These are phyloP conservation scores for Bryum argenteum DNA, from an alignment of 225 moss, liverwort and hornwort genomes.

Conservation along the genomic window DNA sequence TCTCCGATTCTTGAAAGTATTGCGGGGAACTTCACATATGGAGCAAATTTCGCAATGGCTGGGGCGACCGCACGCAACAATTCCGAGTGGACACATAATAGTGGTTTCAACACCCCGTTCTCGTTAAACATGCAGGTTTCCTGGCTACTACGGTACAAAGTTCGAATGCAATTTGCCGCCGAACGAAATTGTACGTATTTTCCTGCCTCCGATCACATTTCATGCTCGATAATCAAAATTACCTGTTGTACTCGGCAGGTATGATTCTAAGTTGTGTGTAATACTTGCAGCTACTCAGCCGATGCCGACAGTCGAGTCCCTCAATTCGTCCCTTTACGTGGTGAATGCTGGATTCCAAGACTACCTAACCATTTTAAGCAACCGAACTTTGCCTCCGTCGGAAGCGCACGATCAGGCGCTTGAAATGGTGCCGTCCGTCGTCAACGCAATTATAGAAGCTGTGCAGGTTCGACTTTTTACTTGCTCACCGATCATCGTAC, in stretches of 20 bases:
- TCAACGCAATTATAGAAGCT: slow-evolving; percentile 32
- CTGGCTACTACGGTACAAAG: slow-evolving; percentile 44
- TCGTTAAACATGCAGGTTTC: slow-evolving; percentile 50
- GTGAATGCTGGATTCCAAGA: slow-evolving; percentile 46
- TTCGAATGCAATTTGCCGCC: slow-evolving; percentile 33
- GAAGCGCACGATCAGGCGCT: slow-evolving; percentile 23
- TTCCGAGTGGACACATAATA: slow-evolving; percentile 28
- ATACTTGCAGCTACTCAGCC: slow-evolving; percentile 22
- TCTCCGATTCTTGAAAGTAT: slow-evolving; percentile 39
- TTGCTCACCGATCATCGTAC: neutral
- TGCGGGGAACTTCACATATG: slow-evolving; percentile 31
- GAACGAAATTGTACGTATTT: slow-evolving; percentile 15
- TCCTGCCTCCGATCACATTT: neutral
- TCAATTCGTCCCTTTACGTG: slow-evolving; percentile 43
- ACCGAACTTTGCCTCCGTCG: slow-evolving; percentile 4
- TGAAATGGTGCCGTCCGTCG: slow-evolving; percentile 31
- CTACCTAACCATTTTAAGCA: slow-evolving; percentile 27
- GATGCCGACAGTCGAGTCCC: slow-evolving; percentile 34
- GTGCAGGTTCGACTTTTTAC: slow-evolving; percentile 30
- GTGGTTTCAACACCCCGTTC: slow-evolving; percentile 38
- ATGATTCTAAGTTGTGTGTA: neutral
- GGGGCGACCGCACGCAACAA: slow-evolving; percentile 36
- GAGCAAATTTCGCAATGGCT: slow-evolving; percentile 45
- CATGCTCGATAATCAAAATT: neutral
- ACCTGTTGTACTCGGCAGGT: neutral